Percentiles rank a stretch among this genome's conserved stretches.
Evolutionary conservation across 2,329 filamentous ascomycete species (phyloP).

Genomic region (Cladophialophora psammophila): DNA sequence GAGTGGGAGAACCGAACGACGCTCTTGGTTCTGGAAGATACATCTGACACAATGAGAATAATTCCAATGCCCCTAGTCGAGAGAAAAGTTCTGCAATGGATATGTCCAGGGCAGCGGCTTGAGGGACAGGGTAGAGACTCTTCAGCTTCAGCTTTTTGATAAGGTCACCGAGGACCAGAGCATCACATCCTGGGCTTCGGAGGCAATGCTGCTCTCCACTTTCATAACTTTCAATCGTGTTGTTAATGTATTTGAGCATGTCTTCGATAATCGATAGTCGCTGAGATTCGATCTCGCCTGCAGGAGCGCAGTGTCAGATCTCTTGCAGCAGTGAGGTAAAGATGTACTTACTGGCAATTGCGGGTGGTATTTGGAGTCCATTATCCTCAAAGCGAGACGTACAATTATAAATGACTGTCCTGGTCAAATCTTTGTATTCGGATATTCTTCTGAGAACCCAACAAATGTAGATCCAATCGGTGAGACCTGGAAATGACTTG

Average conservation of each 20-base stretch:
- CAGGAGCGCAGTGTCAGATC: neutral
- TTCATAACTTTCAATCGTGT: neutral
- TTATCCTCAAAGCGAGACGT: neutral
- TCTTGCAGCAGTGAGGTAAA: neutral
- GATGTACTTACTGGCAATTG: neutral
- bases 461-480: slow-evolving; percentile 14
- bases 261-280: neutral
- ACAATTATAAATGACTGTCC: neutral
- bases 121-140: slow-evolving; percentile 1
- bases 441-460: neutral
- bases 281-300: neutral
- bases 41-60: neutral
- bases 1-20: neutral
- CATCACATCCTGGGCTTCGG: neutral
- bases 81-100: neutral
- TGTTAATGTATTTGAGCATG: neutral
- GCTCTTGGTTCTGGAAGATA: neutral
- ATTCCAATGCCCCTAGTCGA: neutral
- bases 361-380: neutral
- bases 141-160: slow-evolving; percentile 1
- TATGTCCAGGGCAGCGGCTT: neutral
- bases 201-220: neutral
- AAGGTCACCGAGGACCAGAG: slow-evolving; percentile 1
- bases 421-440: neutral
- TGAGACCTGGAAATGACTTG: neutral